A percentile compares a stretch with the other conserved stretches of the same genome.
phyloP scores from a whole-genome alignment of 495 filamentous ascomycete species.

The Daldinia vernicosa region DNA sequence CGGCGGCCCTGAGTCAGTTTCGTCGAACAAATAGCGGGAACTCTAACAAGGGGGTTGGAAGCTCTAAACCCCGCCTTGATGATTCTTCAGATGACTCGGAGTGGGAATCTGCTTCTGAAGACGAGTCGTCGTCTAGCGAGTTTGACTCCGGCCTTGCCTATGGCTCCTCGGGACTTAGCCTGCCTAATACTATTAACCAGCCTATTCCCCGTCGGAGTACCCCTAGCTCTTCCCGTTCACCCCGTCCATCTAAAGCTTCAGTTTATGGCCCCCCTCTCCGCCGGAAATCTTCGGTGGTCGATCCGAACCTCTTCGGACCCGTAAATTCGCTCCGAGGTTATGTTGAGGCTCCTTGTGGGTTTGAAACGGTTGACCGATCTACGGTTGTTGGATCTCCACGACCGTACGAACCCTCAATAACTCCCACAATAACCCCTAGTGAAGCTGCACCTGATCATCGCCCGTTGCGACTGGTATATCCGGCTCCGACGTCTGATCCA shows the following conservation, averaged over 20 bases:
- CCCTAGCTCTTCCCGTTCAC: conserved; percentile 12
- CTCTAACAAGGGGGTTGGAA: conserved; percentile 47
- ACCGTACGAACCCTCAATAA: conserved; percentile 32
- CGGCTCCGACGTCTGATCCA: conserved; percentile 69
- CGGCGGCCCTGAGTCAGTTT: conserved; percentile 48
- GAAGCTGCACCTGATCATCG: conserved; percentile 48
- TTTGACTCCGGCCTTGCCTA: conserved; percentile 58
- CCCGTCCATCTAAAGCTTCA: conserved; percentile 37
- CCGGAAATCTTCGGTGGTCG: conserved; percentile 59
- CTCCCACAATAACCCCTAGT: conserved; percentile 32
- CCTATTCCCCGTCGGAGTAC: neutral
- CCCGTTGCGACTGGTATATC: conserved; percentile 47
- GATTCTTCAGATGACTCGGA: conserved; percentile 52
- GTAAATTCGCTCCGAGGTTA: conserved; percentile 61
- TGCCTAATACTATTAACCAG: conserved; percentile 21
- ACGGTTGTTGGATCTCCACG: conserved; percentile 18
- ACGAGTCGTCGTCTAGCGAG: conserved; percentile 53
- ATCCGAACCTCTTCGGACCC: conserved; percentile 63
- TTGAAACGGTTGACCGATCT: conserved; percentile 48
- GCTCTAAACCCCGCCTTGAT: conserved; percentile 48
- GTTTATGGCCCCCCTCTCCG: conserved; percentile 38
- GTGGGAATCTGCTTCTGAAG: conserved; percentile 58
- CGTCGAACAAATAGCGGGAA: conserved; percentile 49
- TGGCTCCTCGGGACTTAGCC: conserved; percentile 48
- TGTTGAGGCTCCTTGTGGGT: conserved; percentile 62